phyloP scores from a whole-genome alignment of 768 basidiomycete species.

The Trametes villosa region DNA sequence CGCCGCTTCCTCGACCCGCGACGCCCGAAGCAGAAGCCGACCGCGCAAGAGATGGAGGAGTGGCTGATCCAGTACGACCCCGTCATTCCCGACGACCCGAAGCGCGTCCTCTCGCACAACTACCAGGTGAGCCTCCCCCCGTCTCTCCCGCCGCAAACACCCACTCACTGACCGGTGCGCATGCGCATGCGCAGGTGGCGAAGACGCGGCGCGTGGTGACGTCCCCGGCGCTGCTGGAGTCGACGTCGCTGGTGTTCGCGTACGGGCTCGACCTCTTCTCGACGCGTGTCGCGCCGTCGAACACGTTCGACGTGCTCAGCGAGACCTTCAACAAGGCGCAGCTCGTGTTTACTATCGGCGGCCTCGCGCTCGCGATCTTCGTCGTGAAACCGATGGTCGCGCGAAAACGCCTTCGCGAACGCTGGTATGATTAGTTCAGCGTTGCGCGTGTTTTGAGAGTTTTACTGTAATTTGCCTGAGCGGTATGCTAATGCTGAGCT shows the following conservation, averaged over 20 bases:
- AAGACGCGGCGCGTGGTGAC: constrained; percentile 72
- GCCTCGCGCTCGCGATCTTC: constrained; percentile 74
- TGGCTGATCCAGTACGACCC: constrained; percentile 86
- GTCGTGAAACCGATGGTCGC: constrained; percentile 82
- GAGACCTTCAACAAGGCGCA: constrained; percentile 94
- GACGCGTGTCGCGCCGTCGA: constrained; percentile 83
- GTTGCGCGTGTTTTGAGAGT: too few relatives aligned
- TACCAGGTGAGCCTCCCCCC: constrained; percentile 48
- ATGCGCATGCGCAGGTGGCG: constrained; percentile 73
- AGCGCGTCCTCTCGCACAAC: constrained; percentile 57
- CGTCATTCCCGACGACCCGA: constrained; percentile 69
- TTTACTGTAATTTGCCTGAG: too few relatives aligned
- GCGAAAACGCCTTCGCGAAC: constrained; percentile 65
- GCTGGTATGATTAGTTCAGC: constrained; percentile 81
- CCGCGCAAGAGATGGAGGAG: constrained; percentile 81
- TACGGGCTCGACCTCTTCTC: constrained; percentile 91
- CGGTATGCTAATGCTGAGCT: too few relatives aligned
- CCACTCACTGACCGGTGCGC: background rate
- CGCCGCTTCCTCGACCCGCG: constrained; percentile 81
- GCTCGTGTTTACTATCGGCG: constrained; percentile 79
- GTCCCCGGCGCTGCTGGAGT: constrained; percentile 86
- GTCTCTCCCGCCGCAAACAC: background rate
- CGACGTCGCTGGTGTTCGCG: constrained; percentile 86
- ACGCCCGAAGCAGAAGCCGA: constrained; percentile 76
- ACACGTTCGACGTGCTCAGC: constrained; percentile 90